A percentile compares a stretch with the other conserved stretches of the same genome.
Conservation (phyloP, 805 yeast genomes). For the Candida tammaniensis region DNA sequence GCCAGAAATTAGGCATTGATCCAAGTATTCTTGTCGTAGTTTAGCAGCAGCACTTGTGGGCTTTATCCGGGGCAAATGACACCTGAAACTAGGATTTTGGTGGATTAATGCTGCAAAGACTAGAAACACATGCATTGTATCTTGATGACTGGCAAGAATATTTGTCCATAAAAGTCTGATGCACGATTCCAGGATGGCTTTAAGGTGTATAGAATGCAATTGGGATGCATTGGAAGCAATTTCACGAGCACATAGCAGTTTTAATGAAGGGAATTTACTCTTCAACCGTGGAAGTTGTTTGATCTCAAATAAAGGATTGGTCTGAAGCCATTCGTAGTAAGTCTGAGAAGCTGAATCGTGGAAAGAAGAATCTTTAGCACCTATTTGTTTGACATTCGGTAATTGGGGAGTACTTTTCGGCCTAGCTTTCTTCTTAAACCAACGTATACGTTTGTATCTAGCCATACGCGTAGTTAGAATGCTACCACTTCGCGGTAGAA, state of each 20-base stretch:
- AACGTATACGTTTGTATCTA: too few relatives aligned
- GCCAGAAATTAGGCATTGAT: conserved; percentile 3
- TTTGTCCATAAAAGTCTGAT: conserved; percentile 33
- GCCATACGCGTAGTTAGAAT: too few relatives aligned
- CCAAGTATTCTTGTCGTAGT: neutral
- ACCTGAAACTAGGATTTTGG: conserved; percentile 17
- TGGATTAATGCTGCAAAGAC: conserved; percentile 25
- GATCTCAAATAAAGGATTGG: conserved; percentile 10
- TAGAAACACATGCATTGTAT: too few relatives aligned
- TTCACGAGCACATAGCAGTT: conserved; percentile 22
- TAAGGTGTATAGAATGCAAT: too few relatives aligned
- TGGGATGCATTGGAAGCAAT: conserved; percentile 30
- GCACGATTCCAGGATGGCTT: too few relatives aligned
- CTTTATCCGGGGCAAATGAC: conserved; percentile 18
- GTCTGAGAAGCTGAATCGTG: conserved; percentile 12
- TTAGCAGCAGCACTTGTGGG: neutral
- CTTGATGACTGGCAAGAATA: conserved; percentile 18
- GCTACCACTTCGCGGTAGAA: neutral
- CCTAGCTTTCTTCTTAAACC: too few relatives aligned
- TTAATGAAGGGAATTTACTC: conserved; percentile 15
- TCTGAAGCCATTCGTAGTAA: conserved; percentile 15
- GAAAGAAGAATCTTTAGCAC: conserved; percentile 11
- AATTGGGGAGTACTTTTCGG: too few relatives aligned
- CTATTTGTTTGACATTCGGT: conserved; percentile 8
- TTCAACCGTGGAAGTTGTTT: neutral